These are phyloP conservation scores for Amauroascus niger DNA, from an alignment of 2,329 filamentous ascomycete species.

Conservation along the genomic window DNA sequence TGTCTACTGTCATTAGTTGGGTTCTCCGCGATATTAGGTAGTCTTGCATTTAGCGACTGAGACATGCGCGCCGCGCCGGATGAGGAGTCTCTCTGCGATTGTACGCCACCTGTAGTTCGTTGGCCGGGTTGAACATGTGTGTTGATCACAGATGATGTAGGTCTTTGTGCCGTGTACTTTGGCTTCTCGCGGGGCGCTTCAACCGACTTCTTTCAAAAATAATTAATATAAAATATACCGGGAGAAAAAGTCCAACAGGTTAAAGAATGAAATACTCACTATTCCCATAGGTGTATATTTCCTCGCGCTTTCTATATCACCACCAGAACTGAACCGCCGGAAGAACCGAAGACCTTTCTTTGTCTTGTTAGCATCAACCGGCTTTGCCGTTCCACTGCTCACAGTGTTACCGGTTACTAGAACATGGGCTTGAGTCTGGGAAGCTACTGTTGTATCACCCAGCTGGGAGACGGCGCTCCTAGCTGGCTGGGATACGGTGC, in stretches of 20 bases:
- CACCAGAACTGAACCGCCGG: neutral
- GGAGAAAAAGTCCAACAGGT: neutral
- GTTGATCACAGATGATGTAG: neutral
- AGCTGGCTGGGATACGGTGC: neutral
- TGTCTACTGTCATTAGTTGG: neutral
- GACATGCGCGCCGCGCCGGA: neutral
- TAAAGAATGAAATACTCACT: neutral
- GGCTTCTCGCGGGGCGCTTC: neutral
- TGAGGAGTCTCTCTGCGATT: neutral
- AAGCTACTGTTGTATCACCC: neutral
- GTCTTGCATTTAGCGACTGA: slow-evolving; percentile 1
- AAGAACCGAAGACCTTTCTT: neutral
- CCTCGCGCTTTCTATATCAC: neutral
- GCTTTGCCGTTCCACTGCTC: neutral
- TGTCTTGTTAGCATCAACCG: neutral
- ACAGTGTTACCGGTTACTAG: neutral
- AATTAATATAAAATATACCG: neutral
- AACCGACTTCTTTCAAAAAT: neutral
- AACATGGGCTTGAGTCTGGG: neutral
- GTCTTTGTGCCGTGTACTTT: neutral
- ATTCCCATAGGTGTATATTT: slow-evolving; percentile 1
- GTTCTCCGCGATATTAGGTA: slow-evolving; percentile 1
- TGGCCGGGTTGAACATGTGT: neutral
- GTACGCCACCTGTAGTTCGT: neutral
- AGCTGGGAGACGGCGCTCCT: neutral